Percentiles rank a stretch among this genome's conserved stretches.
These are phyloP conservation scores for Cladosporium oxysporum DNA, from an alignment of 2,329 filamentous ascomycete species.

Conservation along the genomic window DNA sequence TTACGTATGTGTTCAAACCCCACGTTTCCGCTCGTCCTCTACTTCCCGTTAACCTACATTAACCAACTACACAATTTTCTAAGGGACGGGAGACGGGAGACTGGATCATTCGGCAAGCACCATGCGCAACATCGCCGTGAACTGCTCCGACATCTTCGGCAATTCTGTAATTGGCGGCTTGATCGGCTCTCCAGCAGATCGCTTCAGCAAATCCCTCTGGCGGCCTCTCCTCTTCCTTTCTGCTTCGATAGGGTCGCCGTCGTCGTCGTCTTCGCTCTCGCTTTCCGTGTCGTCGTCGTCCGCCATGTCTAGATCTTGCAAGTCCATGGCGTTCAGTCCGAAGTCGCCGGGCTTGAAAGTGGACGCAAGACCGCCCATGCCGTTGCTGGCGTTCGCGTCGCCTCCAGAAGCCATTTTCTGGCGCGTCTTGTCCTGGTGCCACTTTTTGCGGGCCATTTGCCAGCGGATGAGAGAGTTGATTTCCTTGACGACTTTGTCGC, in stretches of 20 bases:
- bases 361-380: constrained; percentile 56
- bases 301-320: constrained; percentile 82
- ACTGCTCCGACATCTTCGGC: constrained; percentile 37
- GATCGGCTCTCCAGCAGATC: constrained; percentile 40
- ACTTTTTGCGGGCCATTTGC: constrained; percentile 95
- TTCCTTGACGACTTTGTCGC: constrained; percentile 71
- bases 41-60: background rate
- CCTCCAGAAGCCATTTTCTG: constrained; percentile 89
- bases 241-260: constrained; percentile 84
- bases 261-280: constrained; percentile 67
- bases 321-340: constrained; percentile 81
- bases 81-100: too few species aligned
- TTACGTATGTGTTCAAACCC: background rate
- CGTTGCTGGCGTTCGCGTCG: constrained; percentile 45
- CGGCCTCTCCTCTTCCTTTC: constrained; percentile 77
- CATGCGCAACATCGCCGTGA: constrained; percentile 39
- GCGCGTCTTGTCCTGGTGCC: constrained; percentile 95
- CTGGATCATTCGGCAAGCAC: constrained; percentile 33
- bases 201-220: constrained; percentile 71
- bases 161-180: constrained; percentile 40
- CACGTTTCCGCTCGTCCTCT: background rate
- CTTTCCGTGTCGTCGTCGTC: constrained; percentile 68
- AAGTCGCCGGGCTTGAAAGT: constrained; percentile 81
- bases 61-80: background rate
- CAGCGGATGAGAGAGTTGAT: constrained; percentile 85